Base-by-base conservation (phyloP, 2,329 filamentous ascomycete genomes). In the Monilinia vaccinii-corymbosi region DNA sequence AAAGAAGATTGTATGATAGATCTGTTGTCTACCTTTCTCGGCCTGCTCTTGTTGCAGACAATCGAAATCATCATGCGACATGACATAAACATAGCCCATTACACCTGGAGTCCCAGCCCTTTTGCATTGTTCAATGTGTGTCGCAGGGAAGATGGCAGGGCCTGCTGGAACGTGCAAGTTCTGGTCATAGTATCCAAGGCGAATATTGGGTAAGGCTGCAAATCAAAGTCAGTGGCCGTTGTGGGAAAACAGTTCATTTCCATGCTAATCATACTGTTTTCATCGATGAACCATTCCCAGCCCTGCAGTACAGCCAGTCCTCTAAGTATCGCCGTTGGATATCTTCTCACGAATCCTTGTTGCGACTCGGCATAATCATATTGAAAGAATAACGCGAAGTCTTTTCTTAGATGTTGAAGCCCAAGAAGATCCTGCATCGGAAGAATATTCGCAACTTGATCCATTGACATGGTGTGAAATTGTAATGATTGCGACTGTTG, bases 311-410 rank as follows among this genome's bases (percentile, higher is more conserved):
- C 28, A 45, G 18, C 47, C 2, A 58, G n/a, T 4, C 9, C 10
- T n/a, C 14, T 31, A 11, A 31, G 10, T 11, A 9, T 9, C 7
- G 47, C 18, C 2, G 56, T 46, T 18, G 56, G 56, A 38, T 38
- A 59, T 13, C 21, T 36, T 10, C 21, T 14, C 21, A 13, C 31
- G 21, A 53, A 46, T 25, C 1, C 28, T 34, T 45, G 28, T 13
- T 42, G 56, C 11, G 49, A 42, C 9, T 51, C 49, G 11, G 56
- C 28, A 10, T 53, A 59, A 44, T 59, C 56, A 31, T 59, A 59
- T 23, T 36, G 28, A n/a, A 59, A 59, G 40, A 53, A 36, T 7
- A 45, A 3, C 28, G 28, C 28, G 4, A 4, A 11, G 28, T 23
- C 10, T 23, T 10, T n/a, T 23, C 14, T 7, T 52, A 18, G 18